These are phyloP conservation scores for Leptographium radiaticola DNA, from an alignment of 2,329 filamentous ascomycete species.

Conservation along the genomic window DNA sequence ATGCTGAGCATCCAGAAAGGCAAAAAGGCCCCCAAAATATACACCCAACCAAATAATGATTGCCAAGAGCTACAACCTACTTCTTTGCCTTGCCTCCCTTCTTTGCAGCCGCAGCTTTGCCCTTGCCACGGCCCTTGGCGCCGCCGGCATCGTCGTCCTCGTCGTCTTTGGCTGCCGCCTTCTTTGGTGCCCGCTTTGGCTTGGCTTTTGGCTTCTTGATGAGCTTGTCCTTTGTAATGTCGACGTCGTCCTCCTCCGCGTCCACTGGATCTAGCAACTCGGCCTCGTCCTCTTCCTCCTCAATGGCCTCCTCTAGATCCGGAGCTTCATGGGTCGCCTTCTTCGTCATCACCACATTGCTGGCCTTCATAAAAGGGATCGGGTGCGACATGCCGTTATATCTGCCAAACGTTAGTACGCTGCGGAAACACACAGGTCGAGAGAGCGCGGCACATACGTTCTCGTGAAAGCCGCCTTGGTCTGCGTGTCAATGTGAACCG, in stretches of 20 bases:
- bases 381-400: constrained; percentile 83
- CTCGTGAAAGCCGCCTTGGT: constrained; percentile 85
- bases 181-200: constrained; percentile 29
- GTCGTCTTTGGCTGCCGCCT: constrained; percentile 25
- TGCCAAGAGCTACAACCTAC: not conserved
- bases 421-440: not conserved
- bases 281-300: constrained; percentile 71
- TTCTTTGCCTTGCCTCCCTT: constrained; percentile 13
- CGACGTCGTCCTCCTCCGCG: constrained; percentile 63
- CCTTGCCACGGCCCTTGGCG: constrained; percentile 23
- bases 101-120: constrained; percentile 21
- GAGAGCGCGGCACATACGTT: constrained; percentile 33
- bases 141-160: constrained; percentile 42
- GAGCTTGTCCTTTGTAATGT: constrained; percentile 90
- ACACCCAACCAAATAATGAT: not conserved
- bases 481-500: constrained; percentile 66
- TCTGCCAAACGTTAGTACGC: constrained; percentile 25
- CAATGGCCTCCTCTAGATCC: constrained; percentile 90
- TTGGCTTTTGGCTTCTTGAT: constrained; percentile 81
- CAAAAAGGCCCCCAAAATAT: too few relatives aligned
- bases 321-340: constrained; percentile 63
- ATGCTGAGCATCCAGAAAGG: not conserved
- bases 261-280: constrained; percentile 46
- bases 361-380: constrained; percentile 92
- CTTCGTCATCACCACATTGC: constrained; percentile 59